Base-by-base conservation (phyloP, 2,329 filamentous ascomycete genomes). In the Plectosphaerella sp. region DNA sequence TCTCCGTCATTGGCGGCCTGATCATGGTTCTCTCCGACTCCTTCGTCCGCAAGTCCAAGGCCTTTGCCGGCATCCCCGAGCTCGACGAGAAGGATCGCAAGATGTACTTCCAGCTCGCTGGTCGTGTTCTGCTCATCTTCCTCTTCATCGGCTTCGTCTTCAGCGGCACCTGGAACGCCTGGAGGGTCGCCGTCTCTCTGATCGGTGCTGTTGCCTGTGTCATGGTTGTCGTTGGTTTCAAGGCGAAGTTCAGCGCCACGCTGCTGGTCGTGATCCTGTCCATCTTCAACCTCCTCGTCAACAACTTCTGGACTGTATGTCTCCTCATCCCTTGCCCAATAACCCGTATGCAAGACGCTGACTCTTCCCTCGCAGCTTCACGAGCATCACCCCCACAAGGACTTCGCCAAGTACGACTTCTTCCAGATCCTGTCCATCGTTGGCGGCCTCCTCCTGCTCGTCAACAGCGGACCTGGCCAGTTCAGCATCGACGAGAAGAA, bases 401-500 rank as follows among this genome's bases (percentile, higher is more conserved):
- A 99, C 74, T 99, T 99, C 69, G 94, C 94, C 79, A 99, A 99
- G 78, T 99, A 99, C 83, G 94, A 99, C 72, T 99, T 99, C 81
- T 99, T 99, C 86, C 94, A 99, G 79, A 97, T 97, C 64, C 81
- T 99, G 51, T 99, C 94, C 49, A 99, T 99, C 69, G 93, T 97
- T 60, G 94, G 94, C 59, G 94, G 94, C 71, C 89, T 99, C 53
- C 82, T 99, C 53, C 86, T 99, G 60, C 84, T 99, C 60, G 92
- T 97, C 75, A 99, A 99, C 84, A 97, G 94, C 83, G 94, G 94
- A 56, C 94, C 94, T 10, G 94, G 94, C 58, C 92, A 96, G 72
- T 89, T 97, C 80, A 96, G 89, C 71, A 93, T 97, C 72, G 94
- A 99, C 74, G 94, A 99, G 84, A 99, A 99, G 89, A 99, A 99